Evolutionary conservation across 805 yeast species (phyloP), one percentile per base, ranked within the genome.

Genomic region (Suhomyces emberorum): DNA sequence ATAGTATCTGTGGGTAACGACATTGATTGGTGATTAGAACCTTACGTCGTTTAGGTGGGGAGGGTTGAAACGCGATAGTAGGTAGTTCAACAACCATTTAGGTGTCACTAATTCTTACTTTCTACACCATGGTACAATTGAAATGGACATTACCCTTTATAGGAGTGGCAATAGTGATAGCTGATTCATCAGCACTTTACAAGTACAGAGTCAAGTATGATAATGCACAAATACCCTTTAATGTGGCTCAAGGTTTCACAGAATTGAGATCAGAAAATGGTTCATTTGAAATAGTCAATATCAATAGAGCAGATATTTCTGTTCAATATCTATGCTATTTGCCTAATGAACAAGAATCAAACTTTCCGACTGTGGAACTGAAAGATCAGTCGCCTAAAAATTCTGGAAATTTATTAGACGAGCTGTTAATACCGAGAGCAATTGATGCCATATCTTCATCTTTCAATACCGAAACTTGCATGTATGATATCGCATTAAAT

Each of bases 381-480:
- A 8, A 28, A 36, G 14, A 27, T 7, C 8, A 34, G 10, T 23
- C 30, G 7, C 29, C 21, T 16, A 12, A 15, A 7, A 24, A 28
- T 11, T 16, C 26, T 17, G 16, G 15, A 14, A 16, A 16, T 25
- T 29, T 26, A 15, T 34, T 34, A 8, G 43, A 44, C 4, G 28
- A 30, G 3, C 52, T 48, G 15, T 42, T 58, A 17, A 39, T 43
- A 7, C 31, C 32, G 4, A 35, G 18, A 19, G 62, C 60, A 3
- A 33, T 57, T 3, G 36, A 35, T 3, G 32, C 35, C 7, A 26
- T 59, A 10, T 28, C 33, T 6, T 33, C 37, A 4, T 37, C 55
- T 10, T 55, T 62, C 37, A 35, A 48, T 11, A 42, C 44, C 7
- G 26, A 47, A 3, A 29, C 34, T 5, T 62, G 69, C 38, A 38